phyloP scores from a whole-genome alignment of 768 basidiomycete genomes.

The Boletus barrowsii region DNA sequence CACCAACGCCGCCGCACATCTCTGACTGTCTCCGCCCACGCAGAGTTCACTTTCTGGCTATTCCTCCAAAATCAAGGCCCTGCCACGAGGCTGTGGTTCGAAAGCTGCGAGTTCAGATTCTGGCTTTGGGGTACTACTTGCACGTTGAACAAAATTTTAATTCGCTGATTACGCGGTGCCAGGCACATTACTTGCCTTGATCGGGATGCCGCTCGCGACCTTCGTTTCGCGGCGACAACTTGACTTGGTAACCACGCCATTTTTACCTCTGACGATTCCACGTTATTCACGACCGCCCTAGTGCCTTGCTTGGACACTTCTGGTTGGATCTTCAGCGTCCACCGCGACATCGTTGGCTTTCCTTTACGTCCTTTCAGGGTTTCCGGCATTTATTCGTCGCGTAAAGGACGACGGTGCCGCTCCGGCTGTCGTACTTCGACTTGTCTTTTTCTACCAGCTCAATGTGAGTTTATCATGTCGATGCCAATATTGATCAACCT shows the following conservation, averaged over 20 bases:
- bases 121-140: conserved; percentile 61
- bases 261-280: not conserved
- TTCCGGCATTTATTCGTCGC: conserved; percentile 66
- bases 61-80: conserved; percentile 80
- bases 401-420: conserved; percentile 74
- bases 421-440: conserved; percentile 68
- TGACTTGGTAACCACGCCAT: conserved; percentile 43
- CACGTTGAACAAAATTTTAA: not conserved
- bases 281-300: conserved; percentile 28
- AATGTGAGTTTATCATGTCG: conserved; percentile 51
- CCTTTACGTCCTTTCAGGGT: conserved; percentile 66
- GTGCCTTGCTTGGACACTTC: conserved; percentile 74
- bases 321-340: conserved; percentile 65
- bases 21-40: not conserved
- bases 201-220: conserved; percentile 72
- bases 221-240: conserved; percentile 57
- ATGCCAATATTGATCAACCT: not conserved
- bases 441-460: conserved; percentile 72
- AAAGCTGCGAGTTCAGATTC: conserved; percentile 70
- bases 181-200: conserved; percentile 63
- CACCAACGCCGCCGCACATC: not conserved
- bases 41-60: conserved; percentile 80
- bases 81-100: conserved; percentile 69
- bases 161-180: conserved; percentile 14
- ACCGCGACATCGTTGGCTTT: conserved; percentile 67